Evolutionary conservation across 2,329 filamentous ascomycete genomes (phyloP).

Genomic region (Monilinia vaccinii-corymbosi): DNA sequence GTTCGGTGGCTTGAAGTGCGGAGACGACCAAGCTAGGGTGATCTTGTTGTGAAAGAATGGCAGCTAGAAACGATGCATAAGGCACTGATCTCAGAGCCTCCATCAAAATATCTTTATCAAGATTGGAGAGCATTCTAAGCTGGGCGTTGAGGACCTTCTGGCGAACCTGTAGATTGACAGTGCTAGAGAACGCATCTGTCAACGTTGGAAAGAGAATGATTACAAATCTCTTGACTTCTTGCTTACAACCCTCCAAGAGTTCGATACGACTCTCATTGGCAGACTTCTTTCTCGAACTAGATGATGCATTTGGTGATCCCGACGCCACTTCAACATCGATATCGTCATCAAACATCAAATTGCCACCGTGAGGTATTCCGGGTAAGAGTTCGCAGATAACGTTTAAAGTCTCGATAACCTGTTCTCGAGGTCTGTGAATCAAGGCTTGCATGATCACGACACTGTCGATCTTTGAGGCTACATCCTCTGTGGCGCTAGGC

Average conservation of each 20-base stretch:
- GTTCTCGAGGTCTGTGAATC: conserved; percentile 89
- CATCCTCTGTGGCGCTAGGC: conserved; percentile 66
- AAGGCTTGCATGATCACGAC: conserved; percentile 98
- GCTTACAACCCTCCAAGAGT: conserved; percentile 71
- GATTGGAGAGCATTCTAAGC: conserved; percentile 91
- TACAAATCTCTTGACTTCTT: conserved; percentile 83
- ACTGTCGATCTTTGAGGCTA: conserved; percentile 82
- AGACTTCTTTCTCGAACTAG: conserved; percentile 41
- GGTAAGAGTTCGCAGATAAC: conserved; percentile 93
- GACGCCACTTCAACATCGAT: conserved; percentile 32
- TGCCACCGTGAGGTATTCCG: conserved; percentile 50
- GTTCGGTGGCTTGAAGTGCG: conserved; percentile 80
- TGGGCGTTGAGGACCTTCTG: conserved; percentile 95
- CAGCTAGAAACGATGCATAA: conserved; percentile 90
- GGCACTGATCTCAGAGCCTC: conserved; percentile 82
- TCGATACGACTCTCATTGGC: conserved; percentile 75
- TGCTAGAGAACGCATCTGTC: conserved; percentile 95
- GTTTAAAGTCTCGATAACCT: conserved; percentile 94
- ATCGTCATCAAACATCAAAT: conserved; percentile 37
- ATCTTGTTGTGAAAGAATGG: conserved; percentile 92
- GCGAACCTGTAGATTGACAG: conserved; percentile 86
- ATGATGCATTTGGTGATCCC: conserved; percentile 37
- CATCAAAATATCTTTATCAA: conserved; percentile 76
- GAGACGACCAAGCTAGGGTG: conserved; percentile 79
- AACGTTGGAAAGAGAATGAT: conserved; percentile 89